Percentiles rank a stretch among this genome's conserved stretches.
Conservation (phyloP, 1,284 basidiomycete species). For the Fomes fomentarius region DNA sequence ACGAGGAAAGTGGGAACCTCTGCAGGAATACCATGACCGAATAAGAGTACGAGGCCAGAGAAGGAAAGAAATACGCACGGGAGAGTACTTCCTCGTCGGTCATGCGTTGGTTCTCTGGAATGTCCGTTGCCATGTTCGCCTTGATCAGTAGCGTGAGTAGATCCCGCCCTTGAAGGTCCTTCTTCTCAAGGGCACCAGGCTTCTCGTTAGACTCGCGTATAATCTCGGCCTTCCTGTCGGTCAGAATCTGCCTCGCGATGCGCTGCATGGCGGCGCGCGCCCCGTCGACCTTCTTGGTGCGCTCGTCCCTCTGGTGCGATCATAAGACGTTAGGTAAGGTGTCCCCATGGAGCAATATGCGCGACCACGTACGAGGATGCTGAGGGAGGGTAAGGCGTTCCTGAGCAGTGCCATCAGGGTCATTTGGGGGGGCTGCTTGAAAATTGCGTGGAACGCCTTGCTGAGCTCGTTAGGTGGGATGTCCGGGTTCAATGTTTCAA, state of each 20-base stretch:
- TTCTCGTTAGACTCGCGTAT: slow-evolving; percentile 18
- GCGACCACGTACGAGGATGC: neutral
- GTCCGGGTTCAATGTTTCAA: slow-evolving; percentile 41
- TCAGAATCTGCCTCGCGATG: slow-evolving; percentile 36
- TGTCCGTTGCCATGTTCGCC: slow-evolving; percentile 51
- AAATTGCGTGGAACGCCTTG: slow-evolving; percentile 38
- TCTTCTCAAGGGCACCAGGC: slow-evolving; percentile 24
- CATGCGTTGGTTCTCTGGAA: slow-evolving; percentile 46
- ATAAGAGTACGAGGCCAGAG: neutral
- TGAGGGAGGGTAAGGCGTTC: slow-evolving; percentile 10
- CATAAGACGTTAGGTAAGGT: neutral
- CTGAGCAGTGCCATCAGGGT: neutral
- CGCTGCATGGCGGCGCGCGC: slow-evolving; percentile 35
- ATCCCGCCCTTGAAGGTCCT: slow-evolving; percentile 31
- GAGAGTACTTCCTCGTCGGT: slow-evolving; percentile 58
- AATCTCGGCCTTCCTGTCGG: slow-evolving; percentile 27
- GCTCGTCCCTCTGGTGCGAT: slow-evolving; percentile 34
- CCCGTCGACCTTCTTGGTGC: slow-evolving; percentile 18
- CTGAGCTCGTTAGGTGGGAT: slow-evolving; percentile 41
- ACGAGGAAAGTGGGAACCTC: slow-evolving; percentile 15
- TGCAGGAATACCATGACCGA: neutral
- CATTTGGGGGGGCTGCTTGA: neutral
- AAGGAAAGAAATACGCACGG: slow-evolving; percentile 42
- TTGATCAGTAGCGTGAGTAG: slow-evolving; percentile 42
- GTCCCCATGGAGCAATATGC: neutral